phyloP scores from a whole-genome alignment of 2,329 filamentous ascomycete species.

The Ustulina deusta region DNA sequence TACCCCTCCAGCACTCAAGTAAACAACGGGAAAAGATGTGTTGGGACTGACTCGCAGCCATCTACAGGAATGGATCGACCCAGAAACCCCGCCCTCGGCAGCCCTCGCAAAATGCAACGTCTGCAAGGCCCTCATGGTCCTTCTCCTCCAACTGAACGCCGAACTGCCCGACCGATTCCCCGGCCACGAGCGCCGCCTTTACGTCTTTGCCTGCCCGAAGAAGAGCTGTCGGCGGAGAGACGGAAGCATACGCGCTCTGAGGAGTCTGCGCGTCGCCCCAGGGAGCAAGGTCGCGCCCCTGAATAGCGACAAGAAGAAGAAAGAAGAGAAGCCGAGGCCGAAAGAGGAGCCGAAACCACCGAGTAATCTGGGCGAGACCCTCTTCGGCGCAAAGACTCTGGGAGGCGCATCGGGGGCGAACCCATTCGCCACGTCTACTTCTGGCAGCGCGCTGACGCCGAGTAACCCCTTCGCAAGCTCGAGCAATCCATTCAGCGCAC shows the following conservation, averaged over 20 bases:
- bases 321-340: constrained; percentile 52
- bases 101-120: constrained; percentile 85
- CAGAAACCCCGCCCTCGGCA: constrained; percentile 76
- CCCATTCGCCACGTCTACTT: constrained; percentile 68
- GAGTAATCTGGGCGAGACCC: constrained; percentile 70
- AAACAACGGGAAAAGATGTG: neutral
- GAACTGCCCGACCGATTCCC: constrained; percentile 90
- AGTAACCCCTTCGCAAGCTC: constrained; percentile 72
- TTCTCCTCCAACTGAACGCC: constrained; percentile 91
- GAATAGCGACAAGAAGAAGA: constrained; percentile 52
- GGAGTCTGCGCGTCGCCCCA: constrained; percentile 70
- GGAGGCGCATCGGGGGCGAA: constrained; percentile 59
- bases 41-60: constrained; percentile 39
- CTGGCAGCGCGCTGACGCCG: constrained; percentile 45
- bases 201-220: constrained; percentile 84
- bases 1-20: constrained; percentile 36
- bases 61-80: constrained; percentile 83
- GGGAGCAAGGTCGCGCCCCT: constrained; percentile 45
- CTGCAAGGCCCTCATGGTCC: constrained; percentile 84
- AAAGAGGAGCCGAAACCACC: constrained; percentile 53
- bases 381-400: constrained; percentile 74
- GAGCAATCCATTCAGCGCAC: constrained; percentile 60
- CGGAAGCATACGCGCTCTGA: constrained; percentile 81
- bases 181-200: constrained; percentile 86
- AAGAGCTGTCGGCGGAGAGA: constrained; percentile 84